Conservation (phyloP, 2,329 filamentous ascomycete species). For the Paecilomyces sp. region DNA sequence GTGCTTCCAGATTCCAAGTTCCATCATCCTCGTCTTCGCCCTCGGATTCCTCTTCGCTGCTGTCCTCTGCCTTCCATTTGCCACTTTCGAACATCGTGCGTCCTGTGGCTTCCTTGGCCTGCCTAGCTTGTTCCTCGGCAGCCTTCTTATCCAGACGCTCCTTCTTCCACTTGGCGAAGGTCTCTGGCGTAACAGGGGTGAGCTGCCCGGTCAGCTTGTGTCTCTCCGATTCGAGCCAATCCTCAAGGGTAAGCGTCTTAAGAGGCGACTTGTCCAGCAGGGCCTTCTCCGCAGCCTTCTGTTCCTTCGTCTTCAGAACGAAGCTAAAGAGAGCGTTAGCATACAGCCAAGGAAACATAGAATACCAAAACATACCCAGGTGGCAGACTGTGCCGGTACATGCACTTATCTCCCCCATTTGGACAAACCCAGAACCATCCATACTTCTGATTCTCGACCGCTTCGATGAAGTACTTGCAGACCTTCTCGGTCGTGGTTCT, state of each 20-base stretch:
- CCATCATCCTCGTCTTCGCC: constrained; percentile 48
- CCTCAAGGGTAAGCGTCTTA: constrained; percentile 89
- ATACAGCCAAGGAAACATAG: neutral
- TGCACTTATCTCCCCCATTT: constrained; percentile 95
- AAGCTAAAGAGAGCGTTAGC: constrained; percentile 53
- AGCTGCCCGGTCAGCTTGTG: constrained; percentile 88
- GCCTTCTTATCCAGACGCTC: constrained; percentile 91
- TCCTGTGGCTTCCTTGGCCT: constrained; percentile 92
- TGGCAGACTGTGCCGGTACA: constrained; percentile 93
- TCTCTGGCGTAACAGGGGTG: constrained; percentile 87
- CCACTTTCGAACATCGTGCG: constrained; percentile 94
- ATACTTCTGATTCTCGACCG: constrained; percentile 97
- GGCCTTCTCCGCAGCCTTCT: constrained; percentile 90
- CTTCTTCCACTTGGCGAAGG: constrained; percentile 96
- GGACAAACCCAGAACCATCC: constrained; percentile 99
- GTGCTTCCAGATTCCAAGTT: constrained; percentile 71
- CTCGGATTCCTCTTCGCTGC: constrained; percentile 54
- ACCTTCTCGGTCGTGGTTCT: constrained; percentile 95
- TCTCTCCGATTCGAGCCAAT: constrained; percentile 92
- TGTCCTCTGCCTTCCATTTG: constrained; percentile 69
- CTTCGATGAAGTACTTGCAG: constrained; percentile 96
- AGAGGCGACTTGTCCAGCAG: constrained; percentile 92
- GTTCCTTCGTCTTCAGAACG: constrained; percentile 95
- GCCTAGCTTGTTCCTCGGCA: constrained; percentile 81
- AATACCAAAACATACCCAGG: constrained; percentile 58